A percentile compares a stretch with the other conserved stretches of the same genome.
Conservation (phyloP, 2,329 filamentous ascomycete genomes). For the Alternaria rosae region DNA sequence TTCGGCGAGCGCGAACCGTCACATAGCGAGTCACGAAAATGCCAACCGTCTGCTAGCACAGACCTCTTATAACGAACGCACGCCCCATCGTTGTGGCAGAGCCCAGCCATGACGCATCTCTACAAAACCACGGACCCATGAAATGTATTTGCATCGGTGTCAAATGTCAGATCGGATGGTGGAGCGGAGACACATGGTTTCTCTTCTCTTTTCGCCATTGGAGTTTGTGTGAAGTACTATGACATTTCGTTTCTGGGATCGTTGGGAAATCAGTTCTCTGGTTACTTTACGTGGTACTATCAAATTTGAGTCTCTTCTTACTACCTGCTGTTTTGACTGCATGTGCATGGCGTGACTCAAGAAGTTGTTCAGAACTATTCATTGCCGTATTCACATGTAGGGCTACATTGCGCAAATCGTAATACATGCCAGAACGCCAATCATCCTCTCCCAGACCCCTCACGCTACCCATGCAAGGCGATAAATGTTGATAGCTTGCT, state of each 20-base stretch:
- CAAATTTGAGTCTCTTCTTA: slow-evolving; percentile 50
- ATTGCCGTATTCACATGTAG: slow-evolving; percentile 12
- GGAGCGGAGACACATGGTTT: slow-evolving; percentile 37
- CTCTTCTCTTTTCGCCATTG: slow-evolving; percentile 44
- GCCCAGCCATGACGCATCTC: slow-evolving; percentile 20
- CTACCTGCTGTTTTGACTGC: slow-evolving; percentile 33
- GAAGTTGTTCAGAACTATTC: not conserved
- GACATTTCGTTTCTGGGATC: slow-evolving; percentile 45
- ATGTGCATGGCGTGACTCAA: not conserved
- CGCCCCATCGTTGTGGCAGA: slow-evolving; percentile 27
- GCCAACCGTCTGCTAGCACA: slow-evolving; percentile 41
- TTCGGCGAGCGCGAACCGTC: slow-evolving; percentile 14
- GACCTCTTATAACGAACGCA: slow-evolving; percentile 35
- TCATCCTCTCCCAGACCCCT: not conserved
- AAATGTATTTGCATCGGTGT: slow-evolving; percentile 46
- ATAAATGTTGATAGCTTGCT: slow-evolving; percentile 15
- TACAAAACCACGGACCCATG: slow-evolving; percentile 30
- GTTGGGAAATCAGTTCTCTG: slow-evolving; percentile 47
- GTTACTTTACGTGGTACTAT: slow-evolving; percentile 48
- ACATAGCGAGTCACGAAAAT: slow-evolving; percentile 34
- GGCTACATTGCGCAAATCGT: slow-evolving; percentile 8
- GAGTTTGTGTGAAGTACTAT: slow-evolving; percentile 49
- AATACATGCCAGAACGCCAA: slow-evolving; percentile 19
- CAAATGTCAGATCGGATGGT: slow-evolving; percentile 46
- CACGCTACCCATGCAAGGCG: slow-evolving; percentile 17